Evolutionary conservation across 441 rosid genomes (phyloP).

Genomic region (Capsella rubella): DNA sequence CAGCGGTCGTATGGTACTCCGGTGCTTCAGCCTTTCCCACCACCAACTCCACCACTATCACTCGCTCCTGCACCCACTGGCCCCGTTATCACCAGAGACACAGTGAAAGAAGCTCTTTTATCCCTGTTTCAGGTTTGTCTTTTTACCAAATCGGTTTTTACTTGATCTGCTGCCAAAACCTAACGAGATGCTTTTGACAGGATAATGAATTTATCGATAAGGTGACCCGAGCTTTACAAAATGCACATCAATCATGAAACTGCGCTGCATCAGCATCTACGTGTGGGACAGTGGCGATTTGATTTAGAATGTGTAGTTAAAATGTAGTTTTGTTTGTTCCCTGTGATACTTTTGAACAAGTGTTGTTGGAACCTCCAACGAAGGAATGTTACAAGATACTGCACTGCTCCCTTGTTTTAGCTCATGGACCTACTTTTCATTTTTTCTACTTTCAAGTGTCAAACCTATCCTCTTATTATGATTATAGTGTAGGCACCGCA

Average conservation of each 20-base stretch:
- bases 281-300: constrained; percentile 23
- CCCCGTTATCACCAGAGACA: constrained; percentile 67
- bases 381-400: constrained; percentile 26
- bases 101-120: constrained; percentile 76
- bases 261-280: constrained; percentile 4
- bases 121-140: constrained; percentile 81
- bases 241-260: constrained; percentile 66
- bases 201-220: constrained; percentile 86
- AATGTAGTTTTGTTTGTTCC: constrained; percentile 33
- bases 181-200: constrained; percentile 49
- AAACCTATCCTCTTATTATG: not conserved
- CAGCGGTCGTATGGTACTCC: constrained; percentile 82
- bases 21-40: constrained; percentile 94
- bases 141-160: constrained; percentile 25
- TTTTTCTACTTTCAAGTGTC: not conserved
- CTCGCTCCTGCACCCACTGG: constrained; percentile 65
- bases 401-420: constrained; percentile 16
- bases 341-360: constrained; percentile 35
- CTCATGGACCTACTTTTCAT: not conserved
- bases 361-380: constrained; percentile 33
- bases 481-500: not conserved
- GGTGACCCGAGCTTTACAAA: constrained; percentile 74
- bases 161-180: constrained; percentile 20
- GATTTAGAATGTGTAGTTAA: constrained; percentile 39
- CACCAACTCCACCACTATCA: constrained; percentile 87